Base-by-base conservation (phyloP, 2,329 filamentous ascomycete species). In the Aspergillus fumigatus region DNA sequence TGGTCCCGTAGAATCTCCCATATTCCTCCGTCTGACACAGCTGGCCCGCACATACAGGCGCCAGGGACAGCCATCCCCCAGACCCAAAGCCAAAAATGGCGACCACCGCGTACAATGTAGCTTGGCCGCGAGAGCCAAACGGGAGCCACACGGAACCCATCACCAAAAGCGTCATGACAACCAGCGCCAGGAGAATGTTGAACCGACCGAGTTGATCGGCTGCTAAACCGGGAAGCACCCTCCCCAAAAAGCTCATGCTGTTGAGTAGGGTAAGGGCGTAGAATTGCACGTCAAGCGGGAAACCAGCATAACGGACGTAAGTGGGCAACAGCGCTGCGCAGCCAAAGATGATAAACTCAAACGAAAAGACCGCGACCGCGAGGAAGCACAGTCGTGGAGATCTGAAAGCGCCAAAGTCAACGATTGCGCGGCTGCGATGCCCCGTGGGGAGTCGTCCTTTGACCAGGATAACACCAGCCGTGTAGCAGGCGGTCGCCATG, bases 271-370 rank as follows among this genome's bases (percentile, higher is more conserved):
- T 75, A 1, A 80, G 68, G 7, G 79, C 69, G 14, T 76, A 76
- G 54, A 76, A 80, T 3, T 78, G 77, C 0, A 72, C 69, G 26
- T 78, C 67, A 1, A 67, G 54, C 5, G 71, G 63, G 35, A 79
- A 63, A 0, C 73, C 75, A 1, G 75, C 75, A 11, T 65, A 70
- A 17, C 69, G 69, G 23, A 70, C 64, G 57, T 80, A 80, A 0
- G 77, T 79, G 0, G 79, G 79, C 1, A 81, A 64, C 7, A 81
- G 70, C 1, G 76, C 76, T 0, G 76, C 73, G n/a, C 76, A 73
- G 11, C 77, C 78, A 45, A 81, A 81, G 14, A 81, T 72, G 40
- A 77, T 76, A 50, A 81, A 77, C 49, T 82, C 79, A 21, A 81
- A 74, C 1, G 74, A 69, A 55, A 81, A 79, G 8, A 80, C 70